phyloP scores from a whole-genome alignment of 2,329 filamentous ascomycete genomes.

The Aspergillus terreus region DNA sequence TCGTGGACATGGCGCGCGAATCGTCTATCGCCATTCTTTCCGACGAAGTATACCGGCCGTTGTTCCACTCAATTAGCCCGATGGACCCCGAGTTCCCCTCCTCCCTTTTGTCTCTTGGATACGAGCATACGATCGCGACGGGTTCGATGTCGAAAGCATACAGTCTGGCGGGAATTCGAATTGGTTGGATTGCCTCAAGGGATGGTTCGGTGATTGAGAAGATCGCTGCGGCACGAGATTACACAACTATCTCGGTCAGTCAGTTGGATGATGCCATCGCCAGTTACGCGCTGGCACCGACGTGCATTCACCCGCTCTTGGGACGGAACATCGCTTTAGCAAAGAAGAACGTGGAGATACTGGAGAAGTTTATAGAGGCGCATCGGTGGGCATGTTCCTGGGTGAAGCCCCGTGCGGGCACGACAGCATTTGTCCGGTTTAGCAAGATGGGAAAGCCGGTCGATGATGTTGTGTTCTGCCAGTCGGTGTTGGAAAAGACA shows the following conservation, averaged over 20 bases:
- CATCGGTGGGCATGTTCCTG: slow-evolving; percentile 64
- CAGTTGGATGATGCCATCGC: slow-evolving; percentile 77
- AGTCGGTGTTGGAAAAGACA: slow-evolving; percentile 60
- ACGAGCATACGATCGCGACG: slow-evolving; percentile 67
- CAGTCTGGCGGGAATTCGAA: slow-evolving; percentile 72
- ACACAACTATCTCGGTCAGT: slow-evolving; percentile 84
- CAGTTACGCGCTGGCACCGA: slow-evolving; percentile 64
- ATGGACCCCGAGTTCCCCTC: slow-evolving; percentile 57
- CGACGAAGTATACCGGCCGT: slow-evolving; percentile 79
- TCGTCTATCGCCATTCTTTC: slow-evolving; percentile 63
- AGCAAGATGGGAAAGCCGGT: slow-evolving; percentile 55
- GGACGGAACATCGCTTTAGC: slow-evolving; percentile 64
- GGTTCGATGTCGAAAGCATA: slow-evolving; percentile 85
- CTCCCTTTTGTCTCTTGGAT: slow-evolving; percentile 68
- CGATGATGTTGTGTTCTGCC: slow-evolving; percentile 66
- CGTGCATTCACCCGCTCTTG: slow-evolving; percentile 62
- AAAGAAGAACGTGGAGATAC: slow-evolving; percentile 60
- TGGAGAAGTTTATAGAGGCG: slow-evolving; percentile 65
- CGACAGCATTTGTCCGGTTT: slow-evolving; percentile 75
- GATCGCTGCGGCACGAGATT: slow-evolving; percentile 66
- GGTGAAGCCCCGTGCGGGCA: slow-evolving; percentile 73
- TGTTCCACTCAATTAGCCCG: slow-evolving; percentile 68
- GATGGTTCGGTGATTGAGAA: slow-evolving; percentile 59
- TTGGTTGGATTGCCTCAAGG: slow-evolving; percentile 77
- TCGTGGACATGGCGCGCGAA: slow-evolving; percentile 61